These are phyloP conservation scores for Fusarium nanum DNA, from an alignment of 2,329 filamentous ascomycete genomes.

Conservation along the genomic window DNA sequence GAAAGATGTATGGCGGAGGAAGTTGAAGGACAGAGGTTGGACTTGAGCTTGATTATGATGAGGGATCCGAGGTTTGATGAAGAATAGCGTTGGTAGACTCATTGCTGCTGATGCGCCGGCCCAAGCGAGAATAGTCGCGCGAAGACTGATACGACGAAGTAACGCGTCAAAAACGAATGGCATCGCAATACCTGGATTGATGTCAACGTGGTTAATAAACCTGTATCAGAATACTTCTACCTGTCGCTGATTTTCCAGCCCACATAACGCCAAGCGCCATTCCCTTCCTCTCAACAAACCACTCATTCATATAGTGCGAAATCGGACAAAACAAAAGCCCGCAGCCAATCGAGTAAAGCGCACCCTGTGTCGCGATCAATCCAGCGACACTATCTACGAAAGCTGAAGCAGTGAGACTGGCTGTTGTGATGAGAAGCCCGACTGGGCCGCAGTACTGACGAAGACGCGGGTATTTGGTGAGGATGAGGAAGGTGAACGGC, in stretches of 20 bases:
- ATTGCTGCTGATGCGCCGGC: slow-evolving; percentile 52
- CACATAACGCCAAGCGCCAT: slow-evolving; percentile 69
- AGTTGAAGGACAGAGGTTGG: slow-evolving; percentile 51
- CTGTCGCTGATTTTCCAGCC: slow-evolving; percentile 58
- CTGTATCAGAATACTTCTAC: background rate
- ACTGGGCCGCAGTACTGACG: slow-evolving; percentile 56
- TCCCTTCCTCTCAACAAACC: slow-evolving; percentile 64
- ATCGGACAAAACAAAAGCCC: slow-evolving; percentile 63
- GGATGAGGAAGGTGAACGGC: slow-evolving; percentile 60
- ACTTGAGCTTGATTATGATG: slow-evolving; percentile 43
- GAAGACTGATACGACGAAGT: slow-evolving; percentile 58
- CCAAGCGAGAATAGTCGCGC: slow-evolving; percentile 59
- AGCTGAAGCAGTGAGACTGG: slow-evolving; percentile 61
- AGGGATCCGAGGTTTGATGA: slow-evolving; percentile 52
- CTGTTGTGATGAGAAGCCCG: slow-evolving; percentile 59
- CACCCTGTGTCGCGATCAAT: slow-evolving; percentile 68
- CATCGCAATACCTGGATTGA: slow-evolving; percentile 56
- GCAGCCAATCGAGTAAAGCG: slow-evolving; percentile 68
- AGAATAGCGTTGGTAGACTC: slow-evolving; percentile 54
- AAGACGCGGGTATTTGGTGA: slow-evolving; percentile 55
- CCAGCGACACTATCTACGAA: slow-evolving; percentile 62
- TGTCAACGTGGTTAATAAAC: background rate
- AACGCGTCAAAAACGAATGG: slow-evolving; percentile 63
- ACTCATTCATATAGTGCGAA: slow-evolving; percentile 68
- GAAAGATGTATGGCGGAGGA: slow-evolving; percentile 65